Base-by-base conservation (phyloP, 2,329 filamentous ascomycete species). In the Fusarium sublunatum region DNA sequence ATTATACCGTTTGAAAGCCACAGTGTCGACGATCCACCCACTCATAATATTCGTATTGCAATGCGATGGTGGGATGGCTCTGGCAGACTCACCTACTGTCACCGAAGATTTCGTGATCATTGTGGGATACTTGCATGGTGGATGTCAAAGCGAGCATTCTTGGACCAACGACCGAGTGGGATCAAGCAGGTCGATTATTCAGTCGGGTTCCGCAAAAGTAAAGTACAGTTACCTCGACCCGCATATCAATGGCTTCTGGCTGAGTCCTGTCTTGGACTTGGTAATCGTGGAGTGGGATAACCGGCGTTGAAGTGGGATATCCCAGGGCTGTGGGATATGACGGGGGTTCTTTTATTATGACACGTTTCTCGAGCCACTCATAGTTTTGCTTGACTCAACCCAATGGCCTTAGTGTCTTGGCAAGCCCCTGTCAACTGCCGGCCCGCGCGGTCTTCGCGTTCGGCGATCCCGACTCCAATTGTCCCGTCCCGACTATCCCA, bases 71-170 rank as follows among this genome's bases (percentile, higher is more conserved):
- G 25, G 29, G 29, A 12, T 31, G 29, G 29, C 31, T 36, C 26
- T 53, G 10, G 26, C 6, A 2, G 12, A 45, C 47, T 49, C 25
- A 63, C 60, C 43, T 62, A 34, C 26, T 45, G 19, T 53, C 65
- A 38, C 35, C 47, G 13, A 43, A 49, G 22, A 40, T 42, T 41
- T 50, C 54, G 9, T 40, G 39, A 28, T 50, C 58, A 32, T 47
- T 58, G 63, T 70, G 65, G 66, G 68, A 69, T 65, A 64, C 40
- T 29, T 69, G 53, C 50, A 68, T 43, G n/a, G 32, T 57, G 36
- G 65, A 60, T 19, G 64, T 53, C 44, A 55, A 53, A 50, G 8
- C 15, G 28, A 10, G 10, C n/a, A 12, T 22, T 32, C 6, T 12
- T 22, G 38, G 26, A 2, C 28, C 5, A 26, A 25, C 24, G 19